phyloP scores from a whole-genome alignment of 805 yeast species.

The Tetrapisispora pingtungensis region DNA sequence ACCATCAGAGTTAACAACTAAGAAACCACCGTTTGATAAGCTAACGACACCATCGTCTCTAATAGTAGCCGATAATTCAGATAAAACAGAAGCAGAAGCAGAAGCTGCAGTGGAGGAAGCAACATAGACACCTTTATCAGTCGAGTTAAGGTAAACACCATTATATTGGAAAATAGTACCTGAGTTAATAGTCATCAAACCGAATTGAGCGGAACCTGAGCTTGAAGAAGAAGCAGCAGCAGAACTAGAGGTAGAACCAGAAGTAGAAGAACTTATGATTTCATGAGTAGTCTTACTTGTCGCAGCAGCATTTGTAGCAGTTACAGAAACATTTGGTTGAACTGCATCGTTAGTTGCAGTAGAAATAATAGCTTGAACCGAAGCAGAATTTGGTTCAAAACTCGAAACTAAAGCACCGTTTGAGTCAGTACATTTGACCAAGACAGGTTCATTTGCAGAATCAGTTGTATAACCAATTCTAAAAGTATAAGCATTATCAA shows the following conservation, averaged over 20 bases:
- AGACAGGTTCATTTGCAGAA: neutral
- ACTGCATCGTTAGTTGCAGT: conserved; percentile 3
- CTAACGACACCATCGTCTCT: conserved; percentile 24
- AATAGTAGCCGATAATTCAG: conserved; percentile 8
- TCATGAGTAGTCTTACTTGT: too few species aligned
- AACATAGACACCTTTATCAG: neutral
- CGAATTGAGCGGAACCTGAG: conserved; percentile 22
- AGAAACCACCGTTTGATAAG: neutral
- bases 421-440: neutral
- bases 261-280: too few species aligned
- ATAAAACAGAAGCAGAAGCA: neutral
- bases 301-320: conserved; percentile 4
- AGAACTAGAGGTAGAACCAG: conserved; percentile 1
- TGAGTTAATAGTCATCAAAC: conserved; percentile 29
- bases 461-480: conserved; percentile 4
- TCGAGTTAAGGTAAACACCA: conserved; percentile 12
- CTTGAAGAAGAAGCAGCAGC: conserved; percentile 13
- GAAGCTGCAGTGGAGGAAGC: neutral
- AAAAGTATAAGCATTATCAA: neutral
- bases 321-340: conserved; percentile 9
- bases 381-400: conserved; percentile 10
- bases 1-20: conserved; percentile 15
- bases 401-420: conserved; percentile 15
- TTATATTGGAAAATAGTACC: conserved; percentile 30
- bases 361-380: conserved; percentile 5